These are phyloP conservation scores for Lathyrus tuberosus DNA, from an alignment of 306 rosid species.

Conservation along the genomic window DNA sequence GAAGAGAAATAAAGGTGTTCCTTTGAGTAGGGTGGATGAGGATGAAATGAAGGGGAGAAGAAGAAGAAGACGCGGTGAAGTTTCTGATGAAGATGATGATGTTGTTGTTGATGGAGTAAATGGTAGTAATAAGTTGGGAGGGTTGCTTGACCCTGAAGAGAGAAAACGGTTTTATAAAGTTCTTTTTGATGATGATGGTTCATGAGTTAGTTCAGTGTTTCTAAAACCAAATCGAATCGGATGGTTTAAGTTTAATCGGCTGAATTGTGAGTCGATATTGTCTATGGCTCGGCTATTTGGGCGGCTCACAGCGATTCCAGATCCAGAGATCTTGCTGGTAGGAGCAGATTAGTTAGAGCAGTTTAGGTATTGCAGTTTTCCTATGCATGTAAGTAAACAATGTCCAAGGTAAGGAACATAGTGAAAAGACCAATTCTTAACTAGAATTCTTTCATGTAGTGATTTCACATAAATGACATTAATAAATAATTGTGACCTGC, in stretches of 20 bases:
- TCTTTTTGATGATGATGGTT: conserved; percentile 73
- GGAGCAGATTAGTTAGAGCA: background rate
- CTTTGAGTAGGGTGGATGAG: conserved; percentile 50
- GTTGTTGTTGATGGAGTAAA: conserved; percentile 42
- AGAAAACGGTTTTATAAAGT: conserved; percentile 81
- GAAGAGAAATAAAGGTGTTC: conserved; percentile 60
- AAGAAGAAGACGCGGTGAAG: conserved; percentile 41
- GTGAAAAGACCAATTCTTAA: background rate
- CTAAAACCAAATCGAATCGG: background rate
- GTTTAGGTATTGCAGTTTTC: background rate
- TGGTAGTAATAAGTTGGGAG: conserved; percentile 44
- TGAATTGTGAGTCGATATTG: background rate
- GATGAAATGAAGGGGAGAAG: conserved; percentile 43
- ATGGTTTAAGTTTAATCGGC: background rate
- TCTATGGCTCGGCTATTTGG: background rate
- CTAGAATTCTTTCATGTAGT: conserved; percentile 8
- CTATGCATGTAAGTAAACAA: background rate
- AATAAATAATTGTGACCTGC: background rate
- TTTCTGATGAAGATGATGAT: conserved; percentile 46
- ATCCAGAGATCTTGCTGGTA: too few relatives aligned
- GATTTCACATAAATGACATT: background rate
- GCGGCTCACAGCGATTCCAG: too few relatives aligned
- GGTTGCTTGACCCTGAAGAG: conserved; percentile 85
- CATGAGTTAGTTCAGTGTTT: conserved; percentile 38
- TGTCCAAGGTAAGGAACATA: background rate